A percentile compares a stretch with the other conserved stretches of the same genome.
Evolutionary conservation across 805 yeast genomes (phyloP).

Genomic region (Cyberlindnera amylophila): DNA sequence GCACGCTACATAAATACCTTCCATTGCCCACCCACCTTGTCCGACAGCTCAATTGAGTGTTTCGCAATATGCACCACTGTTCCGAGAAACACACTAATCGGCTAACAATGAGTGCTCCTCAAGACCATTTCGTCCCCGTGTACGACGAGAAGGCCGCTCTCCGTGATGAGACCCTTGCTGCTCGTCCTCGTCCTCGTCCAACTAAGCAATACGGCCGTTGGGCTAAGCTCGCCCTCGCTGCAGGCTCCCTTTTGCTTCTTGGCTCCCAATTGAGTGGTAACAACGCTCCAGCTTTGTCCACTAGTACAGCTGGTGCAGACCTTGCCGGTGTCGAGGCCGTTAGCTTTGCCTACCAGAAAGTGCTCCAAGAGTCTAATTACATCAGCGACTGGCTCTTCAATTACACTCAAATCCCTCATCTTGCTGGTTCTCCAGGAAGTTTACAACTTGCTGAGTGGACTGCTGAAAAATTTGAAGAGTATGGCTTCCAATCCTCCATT

Average conservation of each 20-base stretch:
- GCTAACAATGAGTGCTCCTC: not conserved
- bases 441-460: conserved; percentile 55
- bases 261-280: conserved; percentile 4
- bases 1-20: too few species aligned
- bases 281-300: too few species aligned
- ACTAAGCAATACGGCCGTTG: not conserved
- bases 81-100: conserved; percentile 8
- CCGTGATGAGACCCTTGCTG: too few species aligned
- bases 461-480: conserved; percentile 50
- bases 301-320: too few species aligned
- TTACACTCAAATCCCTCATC: conserved; percentile 52
- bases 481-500: conserved; percentile 50
- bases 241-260: conserved; percentile 2
- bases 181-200: not conserved
- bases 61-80: not conserved
- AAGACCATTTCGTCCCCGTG: not conserved
- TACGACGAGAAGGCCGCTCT: conserved; percentile 2
- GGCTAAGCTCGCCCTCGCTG: not conserved
- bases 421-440: conserved; percentile 49
- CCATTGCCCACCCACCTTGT: too few species aligned
- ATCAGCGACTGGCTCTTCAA: conserved; percentile 53
- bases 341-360: conserved; percentile 22
- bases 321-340: conserved; percentile 7
- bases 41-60: not conserved
- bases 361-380: conserved; percentile 27